These are phyloP conservation scores for Talaromyces sp. DNA, from an alignment of 2,329 filamentous ascomycete species.

Conservation along the genomic window DNA sequence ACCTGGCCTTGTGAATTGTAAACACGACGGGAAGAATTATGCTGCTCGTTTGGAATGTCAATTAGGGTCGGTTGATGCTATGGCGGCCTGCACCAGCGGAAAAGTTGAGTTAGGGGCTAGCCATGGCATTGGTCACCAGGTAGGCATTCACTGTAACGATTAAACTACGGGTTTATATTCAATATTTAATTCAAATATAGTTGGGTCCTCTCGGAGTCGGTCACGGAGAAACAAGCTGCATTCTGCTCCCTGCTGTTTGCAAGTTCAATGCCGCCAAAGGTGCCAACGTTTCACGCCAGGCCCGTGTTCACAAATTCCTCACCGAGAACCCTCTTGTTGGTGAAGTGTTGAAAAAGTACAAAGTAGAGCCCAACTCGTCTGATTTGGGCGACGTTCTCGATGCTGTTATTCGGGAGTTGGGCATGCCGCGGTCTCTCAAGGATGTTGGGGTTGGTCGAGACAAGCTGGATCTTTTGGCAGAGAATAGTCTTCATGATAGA, in stretches of 20 bases:
- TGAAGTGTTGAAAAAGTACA: slow-evolving; percentile 28
- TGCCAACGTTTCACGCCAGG: slow-evolving; percentile 40
- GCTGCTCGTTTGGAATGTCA: slow-evolving; percentile 45
- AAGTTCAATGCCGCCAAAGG: slow-evolving; percentile 48
- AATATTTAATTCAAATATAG: slow-evolving; percentile 14
- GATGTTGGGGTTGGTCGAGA: slow-evolving; percentile 49
- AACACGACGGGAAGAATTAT: slow-evolving; percentile 29
- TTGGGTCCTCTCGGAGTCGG: slow-evolving; percentile 52
- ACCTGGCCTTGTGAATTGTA: slow-evolving; percentile 38
- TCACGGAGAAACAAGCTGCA: slow-evolving; percentile 57
- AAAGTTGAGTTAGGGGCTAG: slow-evolving; percentile 44
- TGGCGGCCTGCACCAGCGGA: slow-evolving; percentile 39
- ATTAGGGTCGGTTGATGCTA: slow-evolving; percentile 49
- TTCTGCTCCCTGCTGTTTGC: slow-evolving; percentile 51
- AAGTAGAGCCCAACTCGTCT: slow-evolving; percentile 19
- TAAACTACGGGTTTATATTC: not conserved
- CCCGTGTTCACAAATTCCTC: slow-evolving; percentile 35
- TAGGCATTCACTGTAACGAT: slow-evolving; percentile 18
- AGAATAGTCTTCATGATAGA: slow-evolving; percentile 46
- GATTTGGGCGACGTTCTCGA: slow-evolving; percentile 51
- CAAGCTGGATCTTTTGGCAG: slow-evolving; percentile 44
- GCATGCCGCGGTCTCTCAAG: slow-evolving; percentile 49
- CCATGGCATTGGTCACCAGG: slow-evolving; percentile 50
- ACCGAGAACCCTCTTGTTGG: slow-evolving; percentile 33
- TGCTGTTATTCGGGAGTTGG: slow-evolving; percentile 46